These are phyloP conservation scores for Fusarium armeniacum DNA, from an alignment of 2,329 filamentous ascomycete species.

Conservation along the genomic window DNA sequence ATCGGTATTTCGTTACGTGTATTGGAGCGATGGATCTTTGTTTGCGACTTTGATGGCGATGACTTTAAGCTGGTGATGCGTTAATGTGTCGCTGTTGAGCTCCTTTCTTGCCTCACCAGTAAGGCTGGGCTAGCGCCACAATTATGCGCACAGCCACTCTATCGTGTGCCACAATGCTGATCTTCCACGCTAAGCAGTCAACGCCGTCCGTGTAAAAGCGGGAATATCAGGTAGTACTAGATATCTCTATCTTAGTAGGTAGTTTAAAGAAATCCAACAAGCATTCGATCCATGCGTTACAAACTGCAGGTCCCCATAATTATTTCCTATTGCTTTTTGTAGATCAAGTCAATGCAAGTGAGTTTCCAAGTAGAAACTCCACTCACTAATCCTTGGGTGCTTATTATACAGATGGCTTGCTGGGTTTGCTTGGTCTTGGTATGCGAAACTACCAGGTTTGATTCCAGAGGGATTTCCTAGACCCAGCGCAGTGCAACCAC, in stretches of 20 bases:
- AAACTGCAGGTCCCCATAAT: not conserved
- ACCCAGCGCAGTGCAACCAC: conserved; percentile 9
- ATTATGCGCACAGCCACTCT: conserved; percentile 28
- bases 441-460: conserved; percentile 9
- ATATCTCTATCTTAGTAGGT: not conserved
- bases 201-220: not conserved
- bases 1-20: conserved; percentile 5
- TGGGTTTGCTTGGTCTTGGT: not conserved
- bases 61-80: conserved; percentile 43
- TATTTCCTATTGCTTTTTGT: conserved; percentile 4
- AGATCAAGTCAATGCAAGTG: not conserved
- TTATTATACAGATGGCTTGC: conserved; percentile 10
- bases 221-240: not conserved
- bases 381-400: not conserved
- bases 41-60: conserved; percentile 41
- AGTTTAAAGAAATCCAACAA: not conserved
- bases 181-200: not conserved
- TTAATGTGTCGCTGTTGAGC: conserved; percentile 39
- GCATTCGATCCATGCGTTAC: not conserved
- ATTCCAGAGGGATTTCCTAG: conserved; percentile 5
- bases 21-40: conserved; percentile 17
- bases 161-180: conserved; percentile 14
- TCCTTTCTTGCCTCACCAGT: conserved; percentile 49
- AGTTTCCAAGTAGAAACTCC: not conserved
- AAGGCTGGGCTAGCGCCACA: conserved; percentile 46